Base-by-base conservation (phyloP, 1,139 yeast species). In the Torulaspora globosa region DNA sequence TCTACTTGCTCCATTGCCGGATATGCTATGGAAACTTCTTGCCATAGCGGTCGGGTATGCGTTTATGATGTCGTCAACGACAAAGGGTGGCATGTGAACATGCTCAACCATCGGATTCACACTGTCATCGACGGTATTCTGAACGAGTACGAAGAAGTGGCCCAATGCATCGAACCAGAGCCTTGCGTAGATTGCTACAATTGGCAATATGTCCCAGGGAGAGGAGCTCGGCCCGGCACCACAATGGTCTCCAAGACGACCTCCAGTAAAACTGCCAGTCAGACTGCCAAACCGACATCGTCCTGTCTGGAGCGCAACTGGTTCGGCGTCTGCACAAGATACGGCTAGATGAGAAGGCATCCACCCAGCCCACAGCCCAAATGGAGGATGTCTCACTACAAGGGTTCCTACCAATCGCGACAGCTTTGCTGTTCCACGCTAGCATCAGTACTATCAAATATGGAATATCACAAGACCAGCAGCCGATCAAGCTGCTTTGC, bases 11-110 rank as follows among this genome's bases (percentile, higher is more conserved):
- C 92, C 57, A 76, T 87, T 11, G 97, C 87, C 0, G 98, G 98
- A 0, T 92, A 89, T 66, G 98, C 98, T 9, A 84, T 92, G 97
- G 98, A 92, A 64, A 84, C 97, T 0, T 83, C 84, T 33, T 92
- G 99, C 62, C 99, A 92, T 64, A 79, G 96, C 0, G 99, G 98
- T 0, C 76, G 78, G 60, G 81, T 80, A 47, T 92, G 98, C 64
- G 76, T 84, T 16, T 94, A 92, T 68, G 98, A 92, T 60, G 92
- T 85, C 16, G 96, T 90, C 12, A 75, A 78, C 4, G 97, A 92
- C 58, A 70, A 76, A 53, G 97, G 97, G 2, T 92, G 97, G 97
- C 82, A 80, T 56, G 94, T 90, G 11, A 88, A 84, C 56, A 69
- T 94, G 65, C 72, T 87, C 53, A 88, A 92, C 65, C 99, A 92